These are phyloP conservation scores for Colletotrichum acutatum DNA, from an alignment of 2,329 filamentous ascomycete species.

Conservation along the genomic window DNA sequence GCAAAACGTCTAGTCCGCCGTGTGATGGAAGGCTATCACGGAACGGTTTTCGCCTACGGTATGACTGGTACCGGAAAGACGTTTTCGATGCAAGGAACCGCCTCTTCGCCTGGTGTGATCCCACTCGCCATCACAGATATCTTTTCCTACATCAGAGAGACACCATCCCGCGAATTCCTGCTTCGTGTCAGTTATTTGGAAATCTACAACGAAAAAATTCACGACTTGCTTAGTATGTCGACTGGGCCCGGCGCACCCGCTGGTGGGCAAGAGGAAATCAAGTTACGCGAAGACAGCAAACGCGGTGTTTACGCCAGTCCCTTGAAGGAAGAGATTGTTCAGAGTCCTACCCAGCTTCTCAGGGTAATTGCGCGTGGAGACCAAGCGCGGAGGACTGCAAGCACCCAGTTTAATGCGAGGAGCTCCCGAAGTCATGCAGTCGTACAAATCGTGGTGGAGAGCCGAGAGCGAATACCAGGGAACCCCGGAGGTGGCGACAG, in stretches of 20 bases:
- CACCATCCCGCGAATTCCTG: slow-evolving; percentile 91
- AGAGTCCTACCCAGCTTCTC: slow-evolving; percentile 94
- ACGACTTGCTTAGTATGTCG: slow-evolving; percentile 87
- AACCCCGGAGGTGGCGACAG: slow-evolving; percentile 57
- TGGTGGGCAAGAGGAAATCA: slow-evolving; percentile 87
- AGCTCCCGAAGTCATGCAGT: slow-evolving; percentile 98
- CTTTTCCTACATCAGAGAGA: slow-evolving; percentile 98
- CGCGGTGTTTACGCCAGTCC: slow-evolving; percentile 96
- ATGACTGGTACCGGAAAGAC: slow-evolving; percentile 99
- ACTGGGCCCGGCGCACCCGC: slow-evolving; percentile 65
- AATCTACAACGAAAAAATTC: slow-evolving; percentile 98
- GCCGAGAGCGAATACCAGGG: slow-evolving; percentile 82
- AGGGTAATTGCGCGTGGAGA: slow-evolving; percentile 96
- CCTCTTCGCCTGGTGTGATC: slow-evolving; percentile 94
- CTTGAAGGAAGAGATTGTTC: slow-evolving; percentile 97
- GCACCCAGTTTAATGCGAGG: slow-evolving; percentile 95
- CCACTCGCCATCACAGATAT: slow-evolving; percentile 98
- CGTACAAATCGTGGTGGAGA: slow-evolving; percentile 98
- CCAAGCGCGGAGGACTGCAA: slow-evolving; percentile 87
- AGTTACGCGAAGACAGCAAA: slow-evolving; percentile 95
- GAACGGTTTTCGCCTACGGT: slow-evolving; percentile 97
- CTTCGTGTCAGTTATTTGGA: slow-evolving; percentile 97
- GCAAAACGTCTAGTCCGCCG: slow-evolving; percentile 94
- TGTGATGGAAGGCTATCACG: slow-evolving; percentile 99
- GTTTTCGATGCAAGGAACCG: slow-evolving; percentile 99